Conservation (phyloP, 345 rosid species). For the Gossypium raimondii region DNA sequence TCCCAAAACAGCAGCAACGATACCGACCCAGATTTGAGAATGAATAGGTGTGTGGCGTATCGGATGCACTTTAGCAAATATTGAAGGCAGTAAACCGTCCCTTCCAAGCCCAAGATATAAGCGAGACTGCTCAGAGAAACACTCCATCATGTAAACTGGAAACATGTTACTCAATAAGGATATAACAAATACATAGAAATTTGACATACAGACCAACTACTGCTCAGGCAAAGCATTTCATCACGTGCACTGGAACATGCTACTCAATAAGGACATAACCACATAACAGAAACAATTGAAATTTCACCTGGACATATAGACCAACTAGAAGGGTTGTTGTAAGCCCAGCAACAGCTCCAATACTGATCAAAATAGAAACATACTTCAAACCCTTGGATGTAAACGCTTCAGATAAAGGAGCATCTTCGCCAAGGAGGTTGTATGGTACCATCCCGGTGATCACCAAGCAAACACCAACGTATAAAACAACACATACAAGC, state of each 20-base stretch:
- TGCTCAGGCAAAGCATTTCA: conserved; percentile 35
- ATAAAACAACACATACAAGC: conserved; percentile 60
- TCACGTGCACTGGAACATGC: conserved; percentile 13
- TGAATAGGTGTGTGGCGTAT: conserved; percentile 76
- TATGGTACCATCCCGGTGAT: conserved; percentile 97
- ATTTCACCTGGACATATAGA: conserved; percentile 88
- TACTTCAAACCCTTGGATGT: conserved; percentile 78
- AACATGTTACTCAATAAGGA: conserved; percentile 7
- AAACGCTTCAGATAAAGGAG: conserved; percentile 87
- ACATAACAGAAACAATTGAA: conserved; percentile 6
- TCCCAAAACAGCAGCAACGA: conserved; percentile 67
- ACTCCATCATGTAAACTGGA: conserved; percentile 22
- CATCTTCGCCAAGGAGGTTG: conserved; percentile 71
- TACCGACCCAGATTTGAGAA: conserved; percentile 95
- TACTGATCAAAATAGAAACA: conserved; percentile 70
- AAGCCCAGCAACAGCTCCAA: conserved; percentile 97
- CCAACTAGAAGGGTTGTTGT: conserved; percentile 92
- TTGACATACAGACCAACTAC: conserved; percentile 19
- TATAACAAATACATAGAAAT: not conserved
- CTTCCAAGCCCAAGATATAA: conserved; percentile 92
- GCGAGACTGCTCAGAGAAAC: conserved; percentile 64
- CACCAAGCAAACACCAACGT: conserved; percentile 83
- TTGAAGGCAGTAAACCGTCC: conserved; percentile 84
- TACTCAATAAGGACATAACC: conserved; percentile 3
- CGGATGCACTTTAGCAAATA: conserved; percentile 84